Percentiles rank a stretch among this genome's conserved stretches.
Evolutionary conservation across 148 eudicot genomes (phyloP).

Genomic region (Mesembryanthemum crystallinum): DNA sequence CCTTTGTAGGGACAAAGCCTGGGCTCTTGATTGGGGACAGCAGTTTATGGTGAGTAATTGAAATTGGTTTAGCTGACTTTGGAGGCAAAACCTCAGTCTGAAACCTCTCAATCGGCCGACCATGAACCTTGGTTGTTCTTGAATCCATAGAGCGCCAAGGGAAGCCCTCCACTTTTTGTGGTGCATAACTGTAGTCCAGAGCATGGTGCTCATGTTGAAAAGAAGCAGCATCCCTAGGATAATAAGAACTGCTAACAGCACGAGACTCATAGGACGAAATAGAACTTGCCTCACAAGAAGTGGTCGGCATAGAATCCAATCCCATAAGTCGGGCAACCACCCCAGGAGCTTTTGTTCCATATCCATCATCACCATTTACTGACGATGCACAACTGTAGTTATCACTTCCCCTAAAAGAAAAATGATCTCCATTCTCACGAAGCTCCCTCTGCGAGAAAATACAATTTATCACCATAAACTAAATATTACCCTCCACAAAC

Average conservation of each 20-base stretch:
- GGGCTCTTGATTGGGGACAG: slow-evolving; percentile 91
- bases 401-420: slow-evolving; percentile 36
- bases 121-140: slow-evolving; percentile 44
- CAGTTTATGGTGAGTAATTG: slow-evolving; percentile 67
- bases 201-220: slow-evolving; percentile 43
- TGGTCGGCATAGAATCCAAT: slow-evolving; percentile 77
- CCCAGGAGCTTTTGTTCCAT: slow-evolving; percentile 68
- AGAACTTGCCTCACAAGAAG: slow-evolving; percentile 47
- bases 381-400: slow-evolving; percentile 44
- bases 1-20: slow-evolving; percentile 68
- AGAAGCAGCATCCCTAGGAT: slow-evolving; percentile 36
- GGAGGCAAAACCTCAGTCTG: slow-evolving; percentile 85
- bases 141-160: slow-evolving; percentile 47
- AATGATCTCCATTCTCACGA: slow-evolving; percentile 41
- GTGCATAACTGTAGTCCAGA: slow-evolving; percentile 40
- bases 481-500: background rate
- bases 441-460: slow-evolving; percentile 44
- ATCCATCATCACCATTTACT: slow-evolving; percentile 53
- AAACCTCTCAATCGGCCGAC: slow-evolving; percentile 76
- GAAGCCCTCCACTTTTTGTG: slow-evolving; percentile 42
- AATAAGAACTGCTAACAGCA: slow-evolving; percentile 43
- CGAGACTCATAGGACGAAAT: slow-evolving; percentile 48
- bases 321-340: slow-evolving; percentile 99
- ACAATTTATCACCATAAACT: slow-evolving; percentile 14
- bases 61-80: slow-evolving; percentile 77